A percentile compares a stretch with the other conserved stretches of the same genome.
phyloP scores from a whole-genome alignment of 352 stramenopile species.

The Phytophthora crassamura region DNA sequence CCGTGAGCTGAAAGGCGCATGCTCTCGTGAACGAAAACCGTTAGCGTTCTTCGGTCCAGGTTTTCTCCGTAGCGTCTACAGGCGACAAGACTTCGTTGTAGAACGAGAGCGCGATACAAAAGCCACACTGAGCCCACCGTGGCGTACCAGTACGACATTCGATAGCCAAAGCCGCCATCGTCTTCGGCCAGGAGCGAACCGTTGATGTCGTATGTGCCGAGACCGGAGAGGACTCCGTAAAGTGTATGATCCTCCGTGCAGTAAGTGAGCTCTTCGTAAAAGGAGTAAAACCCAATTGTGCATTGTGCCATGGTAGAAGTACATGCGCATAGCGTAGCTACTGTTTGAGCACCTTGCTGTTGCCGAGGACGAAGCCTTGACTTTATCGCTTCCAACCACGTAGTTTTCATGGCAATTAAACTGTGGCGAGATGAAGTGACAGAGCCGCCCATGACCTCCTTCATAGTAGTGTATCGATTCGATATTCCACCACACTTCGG shows the following conservation, averaged over 20 bases:
- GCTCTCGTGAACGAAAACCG: conserved; percentile 15
- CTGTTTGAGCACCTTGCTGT: conserved; percentile 5
- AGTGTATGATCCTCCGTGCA: background rate
- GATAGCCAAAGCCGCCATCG: background rate
- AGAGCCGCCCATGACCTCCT: background rate
- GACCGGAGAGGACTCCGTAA: background rate
- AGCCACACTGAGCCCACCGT: conserved; percentile 13
- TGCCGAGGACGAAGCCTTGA: background rate
- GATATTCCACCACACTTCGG: conserved; percentile 35
- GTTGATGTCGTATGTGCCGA: conserved; percentile 22
- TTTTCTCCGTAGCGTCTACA: conserved; percentile 6
- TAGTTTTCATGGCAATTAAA: conserved; percentile 16
- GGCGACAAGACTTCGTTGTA: conserved; percentile 4
- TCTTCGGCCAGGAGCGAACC: conserved; percentile 6
- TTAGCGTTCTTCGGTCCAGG: conserved; percentile 1
- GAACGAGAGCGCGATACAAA: conserved; percentile 8
- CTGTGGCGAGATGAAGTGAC: conserved; percentile 23
- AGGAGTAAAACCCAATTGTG: conserved; percentile 16
- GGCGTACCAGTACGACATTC: conserved; percentile 17
- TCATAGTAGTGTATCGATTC: conserved; percentile 19
- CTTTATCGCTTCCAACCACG: conserved; percentile 2
- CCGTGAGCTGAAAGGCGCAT: conserved; percentile 12
- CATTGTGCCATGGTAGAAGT: conserved; percentile 18
- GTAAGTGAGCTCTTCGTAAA: conserved; percentile 17
- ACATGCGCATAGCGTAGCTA: conserved; percentile 1